Conservation (phyloP, 2,329 filamentous ascomycete species). For the Biscogniauxia mediterranea region DNA sequence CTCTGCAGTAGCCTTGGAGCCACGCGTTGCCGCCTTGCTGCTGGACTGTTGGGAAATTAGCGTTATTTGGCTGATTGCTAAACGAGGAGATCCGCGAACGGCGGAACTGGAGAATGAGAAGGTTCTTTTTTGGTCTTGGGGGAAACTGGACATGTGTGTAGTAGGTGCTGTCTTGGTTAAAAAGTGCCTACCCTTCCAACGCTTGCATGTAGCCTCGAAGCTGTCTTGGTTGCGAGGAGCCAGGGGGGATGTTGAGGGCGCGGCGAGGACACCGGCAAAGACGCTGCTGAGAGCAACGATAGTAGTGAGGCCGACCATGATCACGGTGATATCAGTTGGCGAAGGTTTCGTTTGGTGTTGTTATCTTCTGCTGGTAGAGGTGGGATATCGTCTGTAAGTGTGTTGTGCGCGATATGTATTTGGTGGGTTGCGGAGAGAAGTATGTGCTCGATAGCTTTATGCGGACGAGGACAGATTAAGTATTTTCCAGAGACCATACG, state of each 20-base stretch:
- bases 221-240: constrained; percentile 4
- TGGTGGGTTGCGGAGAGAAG: background rate
- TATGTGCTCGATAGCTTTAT: background rate
- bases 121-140: background rate
- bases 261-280: background rate
- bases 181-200: background rate
- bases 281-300: background rate
- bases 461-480: background rate
- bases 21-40: constrained; percentile 1
- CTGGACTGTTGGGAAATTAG: background rate
- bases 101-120: too few relatives aligned
- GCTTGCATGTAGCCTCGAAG: constrained; percentile 5
- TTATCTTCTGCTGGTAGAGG: background rate
- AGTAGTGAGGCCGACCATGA: constrained; percentile 5
- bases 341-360: background rate
- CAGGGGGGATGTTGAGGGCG: background rate
- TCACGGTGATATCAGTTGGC: background rate
- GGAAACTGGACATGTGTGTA: background rate
- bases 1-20: constrained; percentile 3
- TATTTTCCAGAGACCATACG: background rate
- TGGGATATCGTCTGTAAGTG: background rate
- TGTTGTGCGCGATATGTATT: background rate
- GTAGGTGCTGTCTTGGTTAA: background rate
- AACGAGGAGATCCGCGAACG: too few relatives aligned
- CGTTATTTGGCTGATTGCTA: too few relatives aligned